phyloP scores from a whole-genome alignment of 2,329 filamentous ascomycete genomes.

The Ophiocordyceps robertsii region DNA sequence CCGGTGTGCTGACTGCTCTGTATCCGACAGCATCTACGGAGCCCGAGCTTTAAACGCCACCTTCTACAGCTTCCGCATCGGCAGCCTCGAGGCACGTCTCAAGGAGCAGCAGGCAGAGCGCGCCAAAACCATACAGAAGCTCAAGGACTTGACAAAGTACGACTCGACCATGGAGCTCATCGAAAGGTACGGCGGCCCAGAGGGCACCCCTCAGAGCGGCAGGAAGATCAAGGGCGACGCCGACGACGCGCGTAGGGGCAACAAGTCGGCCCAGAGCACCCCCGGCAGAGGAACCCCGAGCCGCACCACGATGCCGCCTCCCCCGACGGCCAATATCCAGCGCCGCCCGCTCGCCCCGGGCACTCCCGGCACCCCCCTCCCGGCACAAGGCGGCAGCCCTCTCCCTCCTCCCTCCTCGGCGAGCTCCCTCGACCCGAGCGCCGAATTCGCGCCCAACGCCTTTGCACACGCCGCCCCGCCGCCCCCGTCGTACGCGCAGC shows the following conservation, averaged over 20 bases:
- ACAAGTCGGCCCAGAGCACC: conserved; percentile 6
- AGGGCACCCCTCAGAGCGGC: conserved; percentile 25
- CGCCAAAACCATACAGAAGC: conserved; percentile 76
- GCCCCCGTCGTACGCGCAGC: conserved; percentile 6
- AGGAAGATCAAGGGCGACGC: conserved; percentile 4
- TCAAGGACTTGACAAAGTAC: conserved; percentile 92
- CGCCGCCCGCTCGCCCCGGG: conserved; percentile 15
- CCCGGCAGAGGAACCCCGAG: conserved; percentile 8
- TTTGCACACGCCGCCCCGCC: conserved; percentile 4
- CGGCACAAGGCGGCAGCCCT: conserved; percentile 1
- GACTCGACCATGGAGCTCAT: conserved; percentile 86
- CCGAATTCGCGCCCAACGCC: conserved; percentile 66
- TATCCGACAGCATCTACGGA: conserved; percentile 55
- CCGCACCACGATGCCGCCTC: conserved; percentile 40
- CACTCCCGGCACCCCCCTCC: conserved; percentile 4
- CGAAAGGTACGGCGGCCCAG: conserved; percentile 77
- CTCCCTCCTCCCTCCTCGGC: conserved; percentile 12
- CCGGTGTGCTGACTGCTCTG: conserved; percentile 4
- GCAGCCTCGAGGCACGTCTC: conserved; percentile 52
- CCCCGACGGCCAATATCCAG: conserved; percentile 49
- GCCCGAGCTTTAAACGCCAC: conserved; percentile 52
- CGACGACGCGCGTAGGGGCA: conserved; percentile 2
- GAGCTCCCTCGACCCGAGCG: conserved; percentile 25
- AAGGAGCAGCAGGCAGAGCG: conserved; percentile 68
- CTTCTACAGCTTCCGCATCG: conserved; percentile 73